phyloP scores from a whole-genome alignment of 1,139 yeast species.

The Debaryomycetaceae sp. region DNA sequence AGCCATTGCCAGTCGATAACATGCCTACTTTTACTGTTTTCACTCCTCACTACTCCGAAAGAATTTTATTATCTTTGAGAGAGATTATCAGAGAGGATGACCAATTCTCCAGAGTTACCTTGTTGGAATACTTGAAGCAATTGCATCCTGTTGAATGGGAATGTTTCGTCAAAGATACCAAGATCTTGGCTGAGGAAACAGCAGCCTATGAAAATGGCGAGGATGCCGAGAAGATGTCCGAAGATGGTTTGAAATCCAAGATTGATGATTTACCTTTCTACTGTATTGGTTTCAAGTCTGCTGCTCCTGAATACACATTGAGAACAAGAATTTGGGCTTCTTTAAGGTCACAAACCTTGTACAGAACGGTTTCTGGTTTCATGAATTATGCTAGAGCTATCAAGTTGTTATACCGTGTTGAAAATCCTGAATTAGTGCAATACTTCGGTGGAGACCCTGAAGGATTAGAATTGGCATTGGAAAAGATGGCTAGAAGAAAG shows the following conservation, averaged over 20 bases:
- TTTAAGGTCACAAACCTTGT: slow-evolving; percentile 93
- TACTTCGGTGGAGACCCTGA: slow-evolving; percentile 99
- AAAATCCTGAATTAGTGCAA: slow-evolving; percentile 97
- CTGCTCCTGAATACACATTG: slow-evolving; percentile 97
- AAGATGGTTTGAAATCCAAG: slow-evolving; percentile 78
- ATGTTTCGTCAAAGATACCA: slow-evolving; percentile 96
- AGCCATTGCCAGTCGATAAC: slow-evolving; percentile 97
- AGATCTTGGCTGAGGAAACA: slow-evolving; percentile 96
- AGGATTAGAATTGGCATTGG: slow-evolving; percentile 89
- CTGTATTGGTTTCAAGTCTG: slow-evolving; percentile 98
- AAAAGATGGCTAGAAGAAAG: slow-evolving; percentile 98
- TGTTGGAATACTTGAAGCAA: slow-evolving; percentile 94
- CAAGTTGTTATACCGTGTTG: slow-evolving; percentile 94
- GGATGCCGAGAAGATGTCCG: slow-evolving; percentile 56
- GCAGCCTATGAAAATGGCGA: slow-evolving; percentile 78
- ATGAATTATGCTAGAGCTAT: slow-evolving; percentile 99
- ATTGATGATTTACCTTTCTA: slow-evolving; percentile 97
- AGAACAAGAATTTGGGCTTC: slow-evolving; percentile 99
- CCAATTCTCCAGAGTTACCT: slow-evolving; percentile 94
- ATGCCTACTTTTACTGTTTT: slow-evolving; percentile 98
- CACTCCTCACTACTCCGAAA: slow-evolving; percentile 97
- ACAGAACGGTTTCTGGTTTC: slow-evolving; percentile 98
- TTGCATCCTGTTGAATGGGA: slow-evolving; percentile 99
- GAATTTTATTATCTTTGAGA: slow-evolving; percentile 88
- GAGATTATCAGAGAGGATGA: slow-evolving; percentile 99